Evolutionary conservation across 129 eudicot genomes (phyloP), one percentile per base, ranked within the genome.

Genomic region (Lonicera japonica): DNA sequence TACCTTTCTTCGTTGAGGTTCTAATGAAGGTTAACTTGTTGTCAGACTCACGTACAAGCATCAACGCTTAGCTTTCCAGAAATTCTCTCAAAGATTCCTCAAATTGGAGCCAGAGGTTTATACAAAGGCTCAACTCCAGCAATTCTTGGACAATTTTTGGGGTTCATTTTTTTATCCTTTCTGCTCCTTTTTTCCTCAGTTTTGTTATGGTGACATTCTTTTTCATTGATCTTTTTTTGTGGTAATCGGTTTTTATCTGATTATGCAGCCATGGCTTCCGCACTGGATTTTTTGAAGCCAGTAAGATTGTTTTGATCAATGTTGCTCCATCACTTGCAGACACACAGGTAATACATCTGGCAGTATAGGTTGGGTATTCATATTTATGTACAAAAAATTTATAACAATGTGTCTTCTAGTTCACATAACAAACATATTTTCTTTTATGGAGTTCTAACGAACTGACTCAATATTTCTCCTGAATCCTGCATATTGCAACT

Each of bases 121-220:
- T 92, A 87, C 57, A 69, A 85, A 64, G 98, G 98, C 62, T 87
- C 96, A 9, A 63, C 87, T 71, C 98, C 98, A 50, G 96, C 98
- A 22, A 88, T 92, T 68, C 79, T 82, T 56, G 98, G 98, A 57
- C 98, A 92, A 53, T 92, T 92, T 77, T 84, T 96, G 21, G 87
- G 98, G 98, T 92, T 38, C 21, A 17, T 34, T 58, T 73, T 46
- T 20, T n/a, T 64, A 15, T 54, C 15, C 8, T 50, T 59, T 53
- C 17, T 38, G n/a, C 51, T 9, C 64, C 23, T n/a, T n/a, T n/a
- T n/a, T n/a, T 7, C 29, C 24, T 21, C 0, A 36, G 40, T 20
- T 1, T 66, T 25, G 24, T 14, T 38, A 17, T 23, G 48, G 18
- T 17, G 48, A 45, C 65, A 6, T 56, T 0, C 0, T 13, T 41